Conservation (phyloP, 2,329 filamentous ascomycete species). For the Westerdykella ornata region DNA sequence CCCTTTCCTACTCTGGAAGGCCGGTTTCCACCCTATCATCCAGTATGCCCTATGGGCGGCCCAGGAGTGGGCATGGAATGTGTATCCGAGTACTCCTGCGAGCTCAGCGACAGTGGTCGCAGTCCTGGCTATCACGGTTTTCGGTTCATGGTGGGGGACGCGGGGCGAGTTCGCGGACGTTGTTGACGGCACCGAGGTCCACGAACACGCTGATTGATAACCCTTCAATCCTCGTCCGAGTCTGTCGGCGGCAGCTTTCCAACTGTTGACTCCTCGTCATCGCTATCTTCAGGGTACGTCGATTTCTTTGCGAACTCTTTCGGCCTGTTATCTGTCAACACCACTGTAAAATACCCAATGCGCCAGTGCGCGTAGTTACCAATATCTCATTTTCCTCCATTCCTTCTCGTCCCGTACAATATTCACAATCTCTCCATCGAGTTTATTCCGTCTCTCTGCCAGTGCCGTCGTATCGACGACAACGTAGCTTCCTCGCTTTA, state of each 20-base stretch:
- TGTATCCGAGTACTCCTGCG: slow-evolving; percentile 69
- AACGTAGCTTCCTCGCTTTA: slow-evolving; percentile 82
- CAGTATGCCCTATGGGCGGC: slow-evolving; percentile 64
- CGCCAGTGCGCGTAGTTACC: slow-evolving; percentile 42
- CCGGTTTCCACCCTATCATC: slow-evolving; percentile 59
- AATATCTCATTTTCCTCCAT: slow-evolving; percentile 86
- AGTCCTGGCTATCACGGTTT: slow-evolving; percentile 61
- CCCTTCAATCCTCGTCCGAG: slow-evolving; percentile 55
- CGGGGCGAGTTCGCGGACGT: slow-evolving; percentile 39
- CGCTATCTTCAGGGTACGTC: slow-evolving; percentile 56
- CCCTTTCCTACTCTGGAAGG: slow-evolving; percentile 78
- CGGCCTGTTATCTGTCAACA: slow-evolving; percentile 53
- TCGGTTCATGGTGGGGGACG: slow-evolving; percentile 55
- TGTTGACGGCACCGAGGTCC: slow-evolving; percentile 10
- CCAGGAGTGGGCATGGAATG: slow-evolving; percentile 92
- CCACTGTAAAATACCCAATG: slow-evolving; percentile 5
- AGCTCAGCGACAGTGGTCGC: slow-evolving; percentile 65
- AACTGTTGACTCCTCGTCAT: slow-evolving; percentile 70
- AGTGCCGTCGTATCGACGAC: slow-evolving; percentile 65
- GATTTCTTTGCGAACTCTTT: slow-evolving; percentile 65
- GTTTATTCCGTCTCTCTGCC: slow-evolving; percentile 64
- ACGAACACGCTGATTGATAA: slow-evolving; percentile 29
- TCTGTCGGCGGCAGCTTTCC: slow-evolving; percentile 81
- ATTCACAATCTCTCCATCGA: slow-evolving; percentile 85
- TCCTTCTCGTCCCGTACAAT: slow-evolving; percentile 84